These are phyloP conservation scores for Fusarium armeniacum DNA, from an alignment of 2,329 filamentous ascomycete species.

Conservation along the genomic window DNA sequence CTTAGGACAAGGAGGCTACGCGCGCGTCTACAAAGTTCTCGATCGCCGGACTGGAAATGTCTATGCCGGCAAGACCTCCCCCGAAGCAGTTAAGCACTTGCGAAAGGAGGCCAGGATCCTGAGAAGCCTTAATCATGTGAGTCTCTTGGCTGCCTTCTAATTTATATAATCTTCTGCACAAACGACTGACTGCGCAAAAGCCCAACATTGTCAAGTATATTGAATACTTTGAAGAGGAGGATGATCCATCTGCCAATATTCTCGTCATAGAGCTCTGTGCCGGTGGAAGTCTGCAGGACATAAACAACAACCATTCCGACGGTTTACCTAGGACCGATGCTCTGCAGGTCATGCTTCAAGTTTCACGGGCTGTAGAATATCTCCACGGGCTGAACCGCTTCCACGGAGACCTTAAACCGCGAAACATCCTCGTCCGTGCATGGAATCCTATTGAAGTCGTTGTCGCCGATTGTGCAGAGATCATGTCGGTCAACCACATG, in stretches of 20 bases:
- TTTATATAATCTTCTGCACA: background rate
- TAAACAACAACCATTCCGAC: conserved; percentile 44
- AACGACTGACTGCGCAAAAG: conserved; percentile 26
- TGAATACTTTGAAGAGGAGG: conserved; percentile 47
- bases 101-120: conserved; percentile 47
- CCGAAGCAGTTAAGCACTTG: conserved; percentile 40
- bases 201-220: conserved; percentile 50
- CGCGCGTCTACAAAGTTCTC: conserved; percentile 50
- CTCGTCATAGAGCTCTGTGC: conserved; percentile 53
- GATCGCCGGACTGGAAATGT: conserved; percentile 45
- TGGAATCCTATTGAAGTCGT: conserved; percentile 50
- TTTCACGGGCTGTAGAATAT: conserved; percentile 47
- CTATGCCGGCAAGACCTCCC: conserved; percentile 51
- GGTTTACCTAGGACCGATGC: conserved; percentile 40
- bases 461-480: conserved; percentile 53
- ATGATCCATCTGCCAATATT: conserved; percentile 36
- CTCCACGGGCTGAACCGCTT: conserved; percentile 46
- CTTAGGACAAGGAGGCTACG: conserved; percentile 51
- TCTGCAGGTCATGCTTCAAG: conserved; percentile 44
- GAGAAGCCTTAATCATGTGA: conserved; percentile 47
- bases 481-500: conserved; percentile 38
- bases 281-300: conserved; percentile 48
- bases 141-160: background rate
- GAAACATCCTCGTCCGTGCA: conserved; percentile 52
- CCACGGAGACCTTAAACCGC: conserved; percentile 54